phyloP scores from a whole-genome alignment of 2,329 filamentous ascomycete genomes.

The Cercospora nicotianae region DNA sequence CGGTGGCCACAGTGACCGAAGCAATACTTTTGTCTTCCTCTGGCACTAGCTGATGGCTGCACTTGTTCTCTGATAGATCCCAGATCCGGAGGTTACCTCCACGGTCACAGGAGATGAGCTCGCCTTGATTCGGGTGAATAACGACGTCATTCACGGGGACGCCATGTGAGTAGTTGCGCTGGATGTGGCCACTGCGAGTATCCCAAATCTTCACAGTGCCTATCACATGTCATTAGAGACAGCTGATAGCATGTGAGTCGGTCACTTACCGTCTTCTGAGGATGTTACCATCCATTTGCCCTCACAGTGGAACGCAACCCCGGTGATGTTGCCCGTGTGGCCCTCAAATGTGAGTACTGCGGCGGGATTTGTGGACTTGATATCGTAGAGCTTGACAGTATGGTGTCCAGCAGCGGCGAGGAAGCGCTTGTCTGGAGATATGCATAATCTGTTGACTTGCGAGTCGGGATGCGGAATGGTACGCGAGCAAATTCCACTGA shows the following conservation, averaged over 20 bases:
- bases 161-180: conserved; percentile 89
- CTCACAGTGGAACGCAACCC: conserved; percentile 96
- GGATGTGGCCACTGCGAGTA: conserved; percentile 78
- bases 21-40: conserved; percentile 93
- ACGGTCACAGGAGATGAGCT: conserved; percentile 94
- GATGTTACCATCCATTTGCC: conserved; percentile 99
- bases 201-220: conserved; percentile 94
- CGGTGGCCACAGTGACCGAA: conserved; percentile 92
- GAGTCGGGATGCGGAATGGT: conserved; percentile 98
- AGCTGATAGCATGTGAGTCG: not conserved
- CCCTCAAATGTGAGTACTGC: conserved; percentile 92
- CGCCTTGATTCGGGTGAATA: conserved; percentile 98
- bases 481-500: conserved; percentile 95
- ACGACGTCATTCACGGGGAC: conserved; percentile 94
- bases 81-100: conserved; percentile 91
- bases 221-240: conserved; percentile 19
- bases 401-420: conserved; percentile 79
- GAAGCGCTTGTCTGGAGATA: conserved; percentile 96
- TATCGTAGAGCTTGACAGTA: conserved; percentile 96
- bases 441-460: conserved; percentile 96
- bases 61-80: conserved; percentile 96
- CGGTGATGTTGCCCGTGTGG: conserved; percentile 93
- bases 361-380: conserved; percentile 96
- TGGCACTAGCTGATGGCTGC: conserved; percentile 91
- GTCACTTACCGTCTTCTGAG: conserved; percentile 73